Evolutionary conservation across 2,329 filamentous ascomycete species (phyloP), one percentile per base, ranked within the genome.

Genomic region (Amesomyces nigricolor): DNA sequence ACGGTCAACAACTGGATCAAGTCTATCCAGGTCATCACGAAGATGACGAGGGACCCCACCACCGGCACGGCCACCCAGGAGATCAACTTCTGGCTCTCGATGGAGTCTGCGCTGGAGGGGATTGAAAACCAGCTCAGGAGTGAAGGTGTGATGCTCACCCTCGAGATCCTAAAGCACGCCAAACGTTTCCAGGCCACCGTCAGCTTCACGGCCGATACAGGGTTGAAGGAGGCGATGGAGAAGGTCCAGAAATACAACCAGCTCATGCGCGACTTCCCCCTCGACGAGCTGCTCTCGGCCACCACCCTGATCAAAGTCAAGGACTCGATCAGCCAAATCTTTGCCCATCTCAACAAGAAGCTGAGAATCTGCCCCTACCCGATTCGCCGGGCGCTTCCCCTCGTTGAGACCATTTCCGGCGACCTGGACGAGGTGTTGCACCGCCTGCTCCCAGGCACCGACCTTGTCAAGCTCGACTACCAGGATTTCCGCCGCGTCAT

Each of bases 1-100:
- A 94, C 87, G 47, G 94, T 97, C 58, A 99, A 97, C 70, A 86
- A 87, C 60, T 99, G 94, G 94, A 99, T 99, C 74, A 95, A 95
- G 74, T 95, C 92, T 10, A 99, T 99, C 62, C 92, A 96, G 70
- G 87, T 87, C 47, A 95, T 96, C 64, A 99, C 94, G 39, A 95
- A 95, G 73, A 88, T 96, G 77, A 89, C 90, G 40, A 85, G 91
- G 66, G 94, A 99, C 65, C 85, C 89, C 0, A 76, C 78, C 4
- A 81, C 76, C 68, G 86, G 70, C 32, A 95, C 91, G 19, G 94
- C 94, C 32, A 92, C 89, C 54, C 94, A 97, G 70, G 94, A 99
- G 71, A 96, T 99, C 71, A 96, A 96, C 71, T 99, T 99, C 68
- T 99, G 94, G 94, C 72, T 99, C 49, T 95, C 91, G 2, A 96